phyloP scores from a whole-genome alignment of 73 alveolate genomes.

The Urostyla sp. region DNA sequence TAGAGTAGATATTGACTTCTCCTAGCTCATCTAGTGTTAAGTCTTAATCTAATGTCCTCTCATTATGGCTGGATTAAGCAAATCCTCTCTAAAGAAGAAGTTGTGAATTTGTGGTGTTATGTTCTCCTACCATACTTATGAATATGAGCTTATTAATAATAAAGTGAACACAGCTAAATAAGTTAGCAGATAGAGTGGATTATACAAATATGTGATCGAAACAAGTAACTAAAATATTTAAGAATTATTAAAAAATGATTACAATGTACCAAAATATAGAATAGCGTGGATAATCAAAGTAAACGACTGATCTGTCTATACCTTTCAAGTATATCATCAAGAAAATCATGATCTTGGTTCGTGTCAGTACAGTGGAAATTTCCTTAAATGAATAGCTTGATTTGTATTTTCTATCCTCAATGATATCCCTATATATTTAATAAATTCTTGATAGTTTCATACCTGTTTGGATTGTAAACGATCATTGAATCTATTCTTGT shows the following conservation, averaged over 20 bases:
- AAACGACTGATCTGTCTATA: constrained; percentile 41
- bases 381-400: constrained; percentile 45
- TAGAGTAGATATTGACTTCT: neutral
- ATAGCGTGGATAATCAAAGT: constrained; percentile 61
- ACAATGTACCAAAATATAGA: constrained; percentile 46
- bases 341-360: constrained; percentile 45
- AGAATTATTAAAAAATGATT: neutral
- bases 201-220: neutral
- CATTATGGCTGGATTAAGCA: neutral
- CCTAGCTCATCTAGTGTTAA: constrained; percentile 23
- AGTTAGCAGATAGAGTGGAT: constrained; percentile 45
- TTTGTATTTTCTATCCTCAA: constrained; percentile 45
- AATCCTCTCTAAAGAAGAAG: constrained; percentile 34
- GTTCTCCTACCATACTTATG: constrained; percentile 3
- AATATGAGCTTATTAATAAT: constrained; percentile 33
- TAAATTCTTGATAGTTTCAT: too few species aligned
- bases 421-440: constrained; percentile 57
- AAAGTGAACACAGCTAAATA: constrained; percentile 30
- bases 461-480: constrained; percentile 56
- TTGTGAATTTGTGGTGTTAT: neutral
- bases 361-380: constrained; percentile 37
- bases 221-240: constrained; percentile 20
- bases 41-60: constrained; percentile 16
- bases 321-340: constrained; percentile 6
- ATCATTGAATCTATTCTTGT: constrained; percentile 52